Percentiles rank a stretch among this genome's conserved stretches.
These are phyloP conservation scores for Myxozyma lipomycoides DNA, from an alignment of 805 yeast species.

Conservation along the genomic window DNA sequence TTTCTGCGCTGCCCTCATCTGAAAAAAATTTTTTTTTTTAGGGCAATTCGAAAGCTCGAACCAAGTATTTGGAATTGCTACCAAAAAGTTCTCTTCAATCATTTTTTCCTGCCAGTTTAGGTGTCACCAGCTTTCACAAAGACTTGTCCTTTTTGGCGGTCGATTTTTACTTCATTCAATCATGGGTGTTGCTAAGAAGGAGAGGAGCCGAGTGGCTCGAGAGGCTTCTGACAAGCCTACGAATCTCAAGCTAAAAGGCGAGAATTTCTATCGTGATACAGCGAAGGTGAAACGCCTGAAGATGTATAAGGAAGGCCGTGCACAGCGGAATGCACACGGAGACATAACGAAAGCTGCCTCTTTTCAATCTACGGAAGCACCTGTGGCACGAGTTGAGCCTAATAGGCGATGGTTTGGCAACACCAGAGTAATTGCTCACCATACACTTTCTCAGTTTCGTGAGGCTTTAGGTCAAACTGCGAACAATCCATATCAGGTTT, in stretches of 20 bases:
- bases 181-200: conserved; percentile 95
- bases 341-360: conserved; percentile 83
- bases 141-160: no score
- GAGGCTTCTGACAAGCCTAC: conserved; percentile 69
- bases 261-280: conserved; percentile 69
- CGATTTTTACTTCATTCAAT: no score
- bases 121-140: no score
- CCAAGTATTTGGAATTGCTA: no score
- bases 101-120: no score
- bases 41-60: no score
- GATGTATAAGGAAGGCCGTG: conserved; percentile 91
- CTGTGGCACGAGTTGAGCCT: conserved; percentile 91
- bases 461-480: conserved; percentile 87
- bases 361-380: conserved; percentile 80
- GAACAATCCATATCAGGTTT: conserved; percentile 78
- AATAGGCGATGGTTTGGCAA: conserved; percentile 97
- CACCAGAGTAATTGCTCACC: conserved; percentile 95
- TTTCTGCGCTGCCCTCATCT: no score
- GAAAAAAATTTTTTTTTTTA: no score
- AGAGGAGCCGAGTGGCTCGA: conserved; percentile 78
- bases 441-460: conserved; percentile 89
- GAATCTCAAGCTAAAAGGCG: conserved; percentile 91
- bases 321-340: conserved; percentile 80
- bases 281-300: conserved; percentile 60
- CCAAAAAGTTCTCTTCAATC: no score